Base-by-base conservation (phyloP, 2,329 filamentous ascomycete genomes). In the Diaporthe aspalathi region DNA sequence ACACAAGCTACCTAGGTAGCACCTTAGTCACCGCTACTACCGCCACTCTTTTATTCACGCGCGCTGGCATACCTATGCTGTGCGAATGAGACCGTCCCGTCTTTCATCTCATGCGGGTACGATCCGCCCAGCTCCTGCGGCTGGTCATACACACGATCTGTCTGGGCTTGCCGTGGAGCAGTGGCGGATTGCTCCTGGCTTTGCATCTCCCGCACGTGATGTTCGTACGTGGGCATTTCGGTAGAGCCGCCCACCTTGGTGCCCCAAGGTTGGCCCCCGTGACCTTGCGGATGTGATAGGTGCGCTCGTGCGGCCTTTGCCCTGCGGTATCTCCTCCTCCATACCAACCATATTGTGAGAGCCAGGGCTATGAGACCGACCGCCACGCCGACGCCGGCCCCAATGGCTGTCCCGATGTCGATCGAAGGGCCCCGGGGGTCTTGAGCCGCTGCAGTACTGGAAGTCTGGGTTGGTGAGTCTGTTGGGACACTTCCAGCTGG, bases 161-260 rank as follows among this genome's bases (percentile, higher is more conserved):
- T 40, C 17, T 32, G 24, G 8, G 24, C 40, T 9, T 62, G 56
- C 9, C 29, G 56, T 8, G 45, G 56, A 62, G 17, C 5, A 8
- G 12, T 3, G 2, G n/a, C 11, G 3, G 9, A 22, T 4, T 3
- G 17, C 20, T 22, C 40, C 8, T 43, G 40, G 32, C 40, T 43
- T 8, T 62, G 57, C 24, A 62, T 16, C 27, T 62, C 40, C 27
- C 57, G 4, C 40, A 62, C 40, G 17, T 62, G 57, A 12, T 62
- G 57, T 22, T 62, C 57, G 7, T 62, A 32, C 2, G 57, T 62
- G 32, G 57, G 40, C 57, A 62, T 62, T 24, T 47, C 57, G 57
- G 24, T 47, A 16, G 40, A 32, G 14, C 24, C n/a, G 1, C 24
- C 40, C 40, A 24, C 2, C 22, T 62, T 32, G 9, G 12, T 47